Evolutionary conservation across 1,284 basidiomycete species (phyloP).

Genomic region (Microbotryomycetes sp.): DNA sequence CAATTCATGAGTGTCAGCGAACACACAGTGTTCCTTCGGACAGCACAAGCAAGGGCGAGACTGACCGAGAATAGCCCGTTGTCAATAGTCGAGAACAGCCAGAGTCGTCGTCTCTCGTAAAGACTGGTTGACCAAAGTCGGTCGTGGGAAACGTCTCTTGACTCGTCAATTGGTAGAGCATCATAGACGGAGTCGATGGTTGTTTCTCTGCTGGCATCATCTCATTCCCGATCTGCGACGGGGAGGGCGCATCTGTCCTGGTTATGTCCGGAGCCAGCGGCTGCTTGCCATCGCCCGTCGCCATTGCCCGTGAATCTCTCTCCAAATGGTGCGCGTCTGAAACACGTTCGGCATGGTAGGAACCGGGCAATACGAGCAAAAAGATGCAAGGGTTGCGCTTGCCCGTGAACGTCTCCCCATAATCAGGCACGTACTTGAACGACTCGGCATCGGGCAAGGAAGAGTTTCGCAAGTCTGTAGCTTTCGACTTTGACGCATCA

Average conservation of each 20-base stretch:
- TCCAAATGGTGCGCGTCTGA: background rate
- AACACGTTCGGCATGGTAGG: background rate
- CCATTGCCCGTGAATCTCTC: too few relatives aligned
- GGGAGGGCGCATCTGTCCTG: background rate
- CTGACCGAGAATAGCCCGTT: slow-evolving; percentile 5
- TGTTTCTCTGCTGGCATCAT: too few relatives aligned
- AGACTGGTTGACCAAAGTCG: slow-evolving; percentile 27
- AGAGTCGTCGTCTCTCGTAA: slow-evolving; percentile 3
- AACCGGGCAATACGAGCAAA: slow-evolving; percentile 14
- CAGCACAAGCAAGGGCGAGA: slow-evolving; percentile 13
- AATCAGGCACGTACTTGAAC: slow-evolving; percentile 28
- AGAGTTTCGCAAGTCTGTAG: background rate
- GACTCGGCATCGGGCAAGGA: background rate
- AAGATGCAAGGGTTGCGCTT: slow-evolving; percentile 23
- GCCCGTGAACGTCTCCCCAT: slow-evolving; percentile 28
- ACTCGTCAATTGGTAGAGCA: slow-evolving; percentile 20
- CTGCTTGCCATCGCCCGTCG: too few relatives aligned
- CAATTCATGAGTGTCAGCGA: background rate
- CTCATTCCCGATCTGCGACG: background rate
- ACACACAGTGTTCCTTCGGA: background rate
- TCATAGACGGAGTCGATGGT: background rate
- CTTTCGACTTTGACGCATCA: slow-evolving; percentile 15
- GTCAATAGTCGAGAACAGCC: background rate
- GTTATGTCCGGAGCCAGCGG: background rate
- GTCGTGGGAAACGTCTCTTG: background rate